Evolutionary conservation across 768 basidiomycete species (phyloP).

Genomic region (Naganishia friedmannii): DNA sequence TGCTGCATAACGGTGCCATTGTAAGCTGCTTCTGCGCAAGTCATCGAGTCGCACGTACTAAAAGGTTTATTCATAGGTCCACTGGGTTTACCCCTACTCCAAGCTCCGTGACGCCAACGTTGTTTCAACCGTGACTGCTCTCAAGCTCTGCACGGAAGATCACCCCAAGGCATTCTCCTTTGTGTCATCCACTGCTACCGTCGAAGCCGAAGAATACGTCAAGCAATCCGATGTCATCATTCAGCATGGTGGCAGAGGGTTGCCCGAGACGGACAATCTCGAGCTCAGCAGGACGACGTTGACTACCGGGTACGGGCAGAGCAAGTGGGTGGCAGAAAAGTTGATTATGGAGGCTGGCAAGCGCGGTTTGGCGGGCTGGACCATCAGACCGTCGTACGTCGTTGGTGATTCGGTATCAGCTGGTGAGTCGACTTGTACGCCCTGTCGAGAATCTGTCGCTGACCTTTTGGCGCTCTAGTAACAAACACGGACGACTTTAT

Average conservation of each 20-base stretch:
- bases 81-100: slow-evolving; percentile 98
- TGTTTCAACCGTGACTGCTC: slow-evolving; percentile 77
- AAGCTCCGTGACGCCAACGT: slow-evolving; percentile 88
- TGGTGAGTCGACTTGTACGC: slow-evolving; percentile 57
- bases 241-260: slow-evolving; percentile 58
- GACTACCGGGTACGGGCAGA: slow-evolving; percentile 92
- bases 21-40: slow-evolving; percentile 58
- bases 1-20: slow-evolving; percentile 95
- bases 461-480: slow-evolving; percentile 56
- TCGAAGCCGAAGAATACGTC: slow-evolving; percentile 88
- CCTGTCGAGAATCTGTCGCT: slow-evolving; percentile 15
- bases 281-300: slow-evolving; percentile 73
- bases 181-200: slow-evolving; percentile 90
- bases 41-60: background rate
- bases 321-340: slow-evolving; percentile 98
- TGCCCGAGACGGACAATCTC: slow-evolving; percentile 83
- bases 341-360: slow-evolving; percentile 84
- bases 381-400: slow-evolving; percentile 90
- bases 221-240: slow-evolving; percentile 72
- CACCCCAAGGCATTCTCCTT: slow-evolving; percentile 81
- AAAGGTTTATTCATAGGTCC: slow-evolving; percentile 62
- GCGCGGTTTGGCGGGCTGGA: slow-evolving; percentile 77
- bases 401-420: slow-evolving; percentile 86
- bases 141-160: slow-evolving; percentile 67
- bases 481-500: slow-evolving; percentile 99